Evolutionary conservation across 768 basidiomycete species (phyloP), one percentile per base, ranked within the genome.

Genomic region (Gymnopilus junonius): DNA sequence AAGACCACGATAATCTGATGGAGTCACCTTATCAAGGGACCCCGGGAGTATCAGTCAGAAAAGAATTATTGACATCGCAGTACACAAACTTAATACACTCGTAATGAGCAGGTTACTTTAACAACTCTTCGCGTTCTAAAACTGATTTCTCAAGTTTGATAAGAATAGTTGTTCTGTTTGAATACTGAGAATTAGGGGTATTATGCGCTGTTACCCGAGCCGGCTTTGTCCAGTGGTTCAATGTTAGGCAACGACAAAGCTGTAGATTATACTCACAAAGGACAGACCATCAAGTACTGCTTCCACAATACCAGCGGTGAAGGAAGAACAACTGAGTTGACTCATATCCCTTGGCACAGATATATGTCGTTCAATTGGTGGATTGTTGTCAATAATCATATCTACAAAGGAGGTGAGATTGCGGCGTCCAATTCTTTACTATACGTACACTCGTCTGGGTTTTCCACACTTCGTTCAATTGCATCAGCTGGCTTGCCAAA

Each of bases 331-430:
- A 69, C 92, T 96, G 39, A 99, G 83, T 70, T 92, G 89, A 70
- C 89, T 93, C 87, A 99, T 89, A 73, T 99, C 97, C 69, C 87
- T 88, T 21, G 97, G 97, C 14, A 99, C 92, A 31, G 95, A 94
- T 64, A 99, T 94, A 67, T 94, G 84, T 62, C 94, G 88, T 65
- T 97, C 96, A 66, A 98, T 83, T 21, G 90, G 86, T 11, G 97
- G 96, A 72, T 96, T 93, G 74, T 99, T 98, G 82, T 98, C 92
- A 63, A 97, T 92, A 66, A 99, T 92, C 97, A 99, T 99, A 77
- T 98, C 95, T 97, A 67, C 32, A 21, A 23, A 54, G 43, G 48
- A 46, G 67, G 34, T 59, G 39, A 57, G 42, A 37, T 43, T 43
- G 20, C n/a, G 29, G 12, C 27, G 17, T 42, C 46, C n/a, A 55